Conservation (phyloP, 2,329 filamentous ascomycete species). For the Shiraia bambusicola region DNA sequence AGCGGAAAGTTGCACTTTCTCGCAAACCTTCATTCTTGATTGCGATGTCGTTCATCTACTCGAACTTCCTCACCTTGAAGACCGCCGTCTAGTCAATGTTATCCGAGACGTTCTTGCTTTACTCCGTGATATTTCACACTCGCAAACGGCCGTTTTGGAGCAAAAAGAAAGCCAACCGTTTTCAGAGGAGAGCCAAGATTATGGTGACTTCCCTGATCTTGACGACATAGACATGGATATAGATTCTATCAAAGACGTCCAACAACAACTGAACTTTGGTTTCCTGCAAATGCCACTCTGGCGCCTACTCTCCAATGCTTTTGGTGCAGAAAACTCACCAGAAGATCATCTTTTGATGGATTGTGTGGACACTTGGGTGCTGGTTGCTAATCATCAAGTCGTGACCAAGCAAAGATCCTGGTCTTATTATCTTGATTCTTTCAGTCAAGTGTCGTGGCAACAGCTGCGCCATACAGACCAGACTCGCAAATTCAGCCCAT, state of each 20-base stretch:
- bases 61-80: constrained; percentile 54
- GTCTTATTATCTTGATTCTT: constrained; percentile 58
- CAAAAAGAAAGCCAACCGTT: constrained; percentile 34
- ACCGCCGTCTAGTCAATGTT: constrained; percentile 47
- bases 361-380: constrained; percentile 58
- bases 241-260: background rate
- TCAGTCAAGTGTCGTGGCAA: constrained; percentile 54
- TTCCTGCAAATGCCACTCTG: constrained; percentile 53
- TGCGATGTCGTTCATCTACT: constrained; percentile 51
- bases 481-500: constrained; percentile 48
- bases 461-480: constrained; percentile 51
- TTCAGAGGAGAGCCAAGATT: constrained; percentile 65
- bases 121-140: constrained; percentile 44
- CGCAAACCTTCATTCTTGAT: constrained; percentile 48
- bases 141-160: constrained; percentile 11
- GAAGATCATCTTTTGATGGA: constrained; percentile 57
- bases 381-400: constrained; percentile 52
- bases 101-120: constrained; percentile 55
- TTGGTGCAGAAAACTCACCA: constrained; percentile 57
- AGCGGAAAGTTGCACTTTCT: constrained; percentile 44
- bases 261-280: constrained; percentile 31
- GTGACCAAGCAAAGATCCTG: constrained; percentile 51
- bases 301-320: constrained; percentile 61
- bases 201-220: constrained; percentile 60
- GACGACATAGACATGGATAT: constrained; percentile 47